These are phyloP conservation scores for Albizia julibrissin DNA, from an alignment of 306 rosid species.

Conservation along the genomic window DNA sequence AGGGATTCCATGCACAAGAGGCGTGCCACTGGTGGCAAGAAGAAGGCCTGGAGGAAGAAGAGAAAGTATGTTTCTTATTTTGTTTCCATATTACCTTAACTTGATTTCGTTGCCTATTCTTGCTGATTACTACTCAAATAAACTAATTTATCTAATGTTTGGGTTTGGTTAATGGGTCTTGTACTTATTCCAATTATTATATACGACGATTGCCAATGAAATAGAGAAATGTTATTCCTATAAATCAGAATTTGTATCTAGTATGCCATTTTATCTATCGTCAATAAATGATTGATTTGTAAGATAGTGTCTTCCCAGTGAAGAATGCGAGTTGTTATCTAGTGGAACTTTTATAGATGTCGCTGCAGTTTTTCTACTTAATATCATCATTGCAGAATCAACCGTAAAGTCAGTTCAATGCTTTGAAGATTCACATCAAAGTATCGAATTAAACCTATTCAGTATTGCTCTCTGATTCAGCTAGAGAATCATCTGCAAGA, in stretches of 20 bases:
- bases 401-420: background rate
- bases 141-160: background rate
- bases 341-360: background rate
- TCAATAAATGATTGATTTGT: background rate
- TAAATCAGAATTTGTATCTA: no score
- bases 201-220: background rate
- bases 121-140: background rate
- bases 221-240: background rate
- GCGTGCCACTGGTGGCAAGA: slow-evolving; percentile 62
- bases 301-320: background rate
- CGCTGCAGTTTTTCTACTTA: background rate
- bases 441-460: background rate
- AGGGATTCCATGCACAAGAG: slow-evolving; percentile 59
- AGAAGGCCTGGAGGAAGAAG: slow-evolving; percentile 63
- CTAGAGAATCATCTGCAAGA: background rate
- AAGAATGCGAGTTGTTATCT: background rate
- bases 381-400: no score
- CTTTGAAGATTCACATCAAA: background rate
- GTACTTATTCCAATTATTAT: background rate
- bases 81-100: background rate
- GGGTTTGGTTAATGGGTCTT: background rate
- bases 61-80: slow-evolving; percentile 32
- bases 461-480: background rate
- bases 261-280: no score
- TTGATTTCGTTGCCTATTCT: background rate